Evolutionary conservation across 2,329 filamentous ascomycete genomes (phyloP).

Genomic region (Penicillium sp.): DNA sequence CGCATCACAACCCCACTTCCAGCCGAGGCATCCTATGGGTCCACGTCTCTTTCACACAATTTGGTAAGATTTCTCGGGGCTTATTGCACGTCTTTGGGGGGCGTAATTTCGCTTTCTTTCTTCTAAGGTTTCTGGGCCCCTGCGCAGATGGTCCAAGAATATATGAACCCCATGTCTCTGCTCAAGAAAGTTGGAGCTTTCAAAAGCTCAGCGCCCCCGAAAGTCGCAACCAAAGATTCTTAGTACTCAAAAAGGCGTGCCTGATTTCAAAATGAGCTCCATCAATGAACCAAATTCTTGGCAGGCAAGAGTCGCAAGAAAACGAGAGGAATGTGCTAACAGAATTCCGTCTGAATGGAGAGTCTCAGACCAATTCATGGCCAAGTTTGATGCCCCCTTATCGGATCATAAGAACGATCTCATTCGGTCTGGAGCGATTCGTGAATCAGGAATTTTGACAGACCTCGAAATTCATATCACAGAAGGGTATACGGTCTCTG

Average conservation of each 20-base stretch:
- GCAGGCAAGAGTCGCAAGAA: constrained; percentile 14
- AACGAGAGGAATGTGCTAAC: constrained; percentile 11
- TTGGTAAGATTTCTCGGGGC: background rate
- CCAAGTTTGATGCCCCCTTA: constrained; percentile 10
- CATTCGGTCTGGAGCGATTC: constrained; percentile 13
- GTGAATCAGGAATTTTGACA: constrained; percentile 45
- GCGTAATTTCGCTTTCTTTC: background rate
- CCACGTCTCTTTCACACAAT: background rate
- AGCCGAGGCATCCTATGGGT: background rate
- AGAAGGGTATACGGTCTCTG: constrained; percentile 37
- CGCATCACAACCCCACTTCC: background rate
- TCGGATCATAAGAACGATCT: constrained; percentile 18
- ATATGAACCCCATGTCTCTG: no score
- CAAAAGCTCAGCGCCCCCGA: background rate
- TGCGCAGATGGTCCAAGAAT: background rate
- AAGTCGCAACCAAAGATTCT: background rate
- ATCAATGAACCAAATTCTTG: constrained; percentile 1
- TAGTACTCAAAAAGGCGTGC: background rate
- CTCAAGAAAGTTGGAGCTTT: no score
- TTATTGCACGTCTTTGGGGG: background rate
- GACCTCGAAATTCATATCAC: constrained; percentile 53
- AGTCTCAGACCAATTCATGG: constrained; percentile 10
- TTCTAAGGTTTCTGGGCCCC: background rate
- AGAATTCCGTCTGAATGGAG: constrained; percentile 20
- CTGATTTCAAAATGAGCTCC: background rate